Conservation (phyloP, 352 stramenopile species). For the Aphanomyces invadans region DNA sequence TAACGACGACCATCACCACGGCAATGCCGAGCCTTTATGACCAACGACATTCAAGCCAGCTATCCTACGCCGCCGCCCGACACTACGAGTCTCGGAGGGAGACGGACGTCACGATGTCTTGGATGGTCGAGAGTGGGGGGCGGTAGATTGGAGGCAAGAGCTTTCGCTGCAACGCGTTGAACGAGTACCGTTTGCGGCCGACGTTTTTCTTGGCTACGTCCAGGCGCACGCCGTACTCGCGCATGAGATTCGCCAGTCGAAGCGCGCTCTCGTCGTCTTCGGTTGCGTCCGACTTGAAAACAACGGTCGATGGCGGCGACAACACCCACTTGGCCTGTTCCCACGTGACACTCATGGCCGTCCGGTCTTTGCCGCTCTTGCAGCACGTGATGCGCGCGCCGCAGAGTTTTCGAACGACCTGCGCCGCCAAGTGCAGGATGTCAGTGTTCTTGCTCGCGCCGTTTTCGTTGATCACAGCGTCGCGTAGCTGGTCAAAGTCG, state of each 20-base stretch:
- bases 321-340: conserved; percentile 76
- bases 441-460: conserved; percentile 73
- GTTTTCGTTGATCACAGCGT: conserved; percentile 29
- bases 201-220: conserved; percentile 96
- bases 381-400: conserved; percentile 93
- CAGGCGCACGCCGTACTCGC: conserved; percentile 88
- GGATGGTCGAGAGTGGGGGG: conserved; percentile 81
- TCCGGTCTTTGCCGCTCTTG: conserved; percentile 97
- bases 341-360: conserved; percentile 95
- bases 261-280: not conserved
- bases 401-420: conserved; percentile 84
- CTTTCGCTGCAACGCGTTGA: conserved; percentile 94
- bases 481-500: conserved; percentile 32
- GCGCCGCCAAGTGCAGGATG: conserved; percentile 68
- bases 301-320: not conserved
- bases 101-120: conserved; percentile 87
- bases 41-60: too few species aligned
- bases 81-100: conserved; percentile 72
- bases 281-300: not conserved
- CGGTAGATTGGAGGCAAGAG: conserved; percentile 90
- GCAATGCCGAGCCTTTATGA: too few species aligned
- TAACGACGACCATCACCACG: too few species aligned
- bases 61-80: too few species aligned
- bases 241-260: conserved; percentile 66
- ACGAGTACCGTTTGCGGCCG: conserved; percentile 92